Base-by-base conservation (phyloP, 1,284 basidiomycete species). In the Leccinum pachyderme region DNA sequence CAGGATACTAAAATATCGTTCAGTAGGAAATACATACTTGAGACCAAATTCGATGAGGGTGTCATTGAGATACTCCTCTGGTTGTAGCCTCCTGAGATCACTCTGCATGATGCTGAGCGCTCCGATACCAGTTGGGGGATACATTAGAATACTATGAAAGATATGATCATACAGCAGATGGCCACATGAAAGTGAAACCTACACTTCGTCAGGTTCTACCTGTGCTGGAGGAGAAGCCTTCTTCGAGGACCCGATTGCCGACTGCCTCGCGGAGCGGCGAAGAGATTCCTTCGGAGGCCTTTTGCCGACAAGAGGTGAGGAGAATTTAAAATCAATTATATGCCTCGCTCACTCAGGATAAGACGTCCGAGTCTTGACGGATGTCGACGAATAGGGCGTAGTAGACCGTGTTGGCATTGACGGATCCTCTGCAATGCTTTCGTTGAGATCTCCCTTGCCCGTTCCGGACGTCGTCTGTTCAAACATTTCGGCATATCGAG, bases 21-120 rank as follows among this genome's bases (percentile, higher is more conserved):
- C 24, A 48, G 7, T 12, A 35, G 7, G 15, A 41, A 45, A 43
- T 39, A 75, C 87, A 49, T 65, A 93, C 90, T 93, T 94, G 32
- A 99, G 77, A 3, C 93, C 96, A 66, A 96, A 97, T 67, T 99
- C 96, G 46, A 99, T 93, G 25, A 98, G 74, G 0, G 91, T 95
- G 73, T 99, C 97, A 69, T 99, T 99, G 47, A 99, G 77, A 68
- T 89, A 98, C 67, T 95, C 91, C 25, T 83, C 83, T 1, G 86
- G 86, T 47, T 82, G 74, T 28, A 97, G 72, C 8, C 95, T 84
- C 52, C 77, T 78, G 22, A 87, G 69, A 63, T 97, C 95, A n/a
- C 84, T 86, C 41, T 80, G 79, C 15, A 86, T 93, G 64, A 96
- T 81, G 60, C 86, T 87, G 29, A 95, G 80, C 5, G 87, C 87